Base-by-base conservation (phyloP, 495 filamentous ascomycete species). In the Tuber indicum region DNA sequence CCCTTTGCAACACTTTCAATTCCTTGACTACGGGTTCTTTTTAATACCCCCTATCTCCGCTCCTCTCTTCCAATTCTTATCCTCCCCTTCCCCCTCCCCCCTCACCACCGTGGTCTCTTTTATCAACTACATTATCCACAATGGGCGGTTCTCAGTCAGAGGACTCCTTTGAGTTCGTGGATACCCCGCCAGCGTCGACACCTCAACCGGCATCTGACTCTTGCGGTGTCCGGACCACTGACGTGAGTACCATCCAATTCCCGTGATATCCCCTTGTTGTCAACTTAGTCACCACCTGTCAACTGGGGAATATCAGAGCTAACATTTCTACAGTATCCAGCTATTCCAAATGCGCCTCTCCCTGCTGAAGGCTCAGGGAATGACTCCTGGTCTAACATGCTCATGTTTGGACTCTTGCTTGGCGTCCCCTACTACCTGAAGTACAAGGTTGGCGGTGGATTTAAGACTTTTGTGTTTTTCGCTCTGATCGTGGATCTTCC, bases 311-410 rank as follows among this genome's bases (percentile, higher is more conserved):
- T 74, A 26, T 79, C 69, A 58, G 74, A 73, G 78, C 84, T 87
- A 74, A 84, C 79, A 62, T 73, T 81, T 79, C 73, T 73, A 44
- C 82, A 96, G 93, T 93, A 88, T 79, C 89, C 91, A 8, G 85
- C 91, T 46, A 95, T 96, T 83, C 88, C 92, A 79, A 96, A 96
- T 88, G 91, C 88, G 43, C 91, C 93, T 66, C 86, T 95, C 44
- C 92, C 93, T 62, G 93, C 93, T 17, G 93, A 96, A 81, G 91
- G 87, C 26, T 83, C 91, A 23, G 91, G 92, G 75, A 87, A 85
- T 77, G 91, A 94, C 45, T 86, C 78, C 84, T 96, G 94, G 88
- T 90, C 88, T 82, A 94, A 93, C 83, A 46, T 82, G 74, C 79
- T 89, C 72, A 88, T 95, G 73, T 85, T 89, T 81, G 85, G 86